phyloP scores from a whole-genome alignment of 805 yeast species.

The Suhomyces canberraensis region DNA sequence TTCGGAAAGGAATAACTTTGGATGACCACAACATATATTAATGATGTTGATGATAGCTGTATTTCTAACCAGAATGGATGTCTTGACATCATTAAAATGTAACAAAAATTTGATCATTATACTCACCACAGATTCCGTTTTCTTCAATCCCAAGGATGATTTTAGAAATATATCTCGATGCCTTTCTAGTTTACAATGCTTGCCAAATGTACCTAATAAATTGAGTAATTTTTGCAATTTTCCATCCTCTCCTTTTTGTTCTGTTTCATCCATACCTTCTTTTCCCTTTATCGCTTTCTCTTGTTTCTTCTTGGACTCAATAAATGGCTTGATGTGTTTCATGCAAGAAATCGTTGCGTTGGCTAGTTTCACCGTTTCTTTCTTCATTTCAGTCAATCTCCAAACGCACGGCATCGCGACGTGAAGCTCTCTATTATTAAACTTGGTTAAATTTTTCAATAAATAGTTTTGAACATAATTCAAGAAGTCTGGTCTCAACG shows the following conservation, averaged over 20 bases:
- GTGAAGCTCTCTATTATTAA: conserved; percentile 57
- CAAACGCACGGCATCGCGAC: conserved; percentile 73
- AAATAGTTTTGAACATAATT: conserved; percentile 48
- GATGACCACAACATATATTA: conserved; percentile 57
- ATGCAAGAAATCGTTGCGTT: conserved; percentile 66
- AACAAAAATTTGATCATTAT: conserved; percentile 58
- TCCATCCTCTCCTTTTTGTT: conserved; percentile 5
- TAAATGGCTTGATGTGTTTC: conserved; percentile 45
- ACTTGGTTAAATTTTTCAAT: conserved; percentile 56
- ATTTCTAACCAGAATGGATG: conserved; percentile 37
- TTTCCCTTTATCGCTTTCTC: neutral
- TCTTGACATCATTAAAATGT: conserved; percentile 42
- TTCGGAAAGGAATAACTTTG: conserved; percentile 61
- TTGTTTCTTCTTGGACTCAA: conserved; percentile 21
- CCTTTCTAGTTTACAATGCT: conserved; percentile 59
- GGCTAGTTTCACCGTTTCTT: conserved; percentile 48
- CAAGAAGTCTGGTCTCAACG: conserved; percentile 51
- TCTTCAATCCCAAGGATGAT: conserved; percentile 41
- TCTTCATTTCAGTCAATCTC: conserved; percentile 47
- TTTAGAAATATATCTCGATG: conserved; percentile 37
- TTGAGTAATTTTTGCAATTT: conserved; percentile 52
- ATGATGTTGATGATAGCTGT: conserved; percentile 58
- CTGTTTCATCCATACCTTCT: neutral
- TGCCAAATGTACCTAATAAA: conserved; percentile 68
- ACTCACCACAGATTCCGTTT: conserved; percentile 54